phyloP scores from a whole-genome alignment of 2,329 filamentous ascomycete species.

The Venturia carpophila region DNA sequence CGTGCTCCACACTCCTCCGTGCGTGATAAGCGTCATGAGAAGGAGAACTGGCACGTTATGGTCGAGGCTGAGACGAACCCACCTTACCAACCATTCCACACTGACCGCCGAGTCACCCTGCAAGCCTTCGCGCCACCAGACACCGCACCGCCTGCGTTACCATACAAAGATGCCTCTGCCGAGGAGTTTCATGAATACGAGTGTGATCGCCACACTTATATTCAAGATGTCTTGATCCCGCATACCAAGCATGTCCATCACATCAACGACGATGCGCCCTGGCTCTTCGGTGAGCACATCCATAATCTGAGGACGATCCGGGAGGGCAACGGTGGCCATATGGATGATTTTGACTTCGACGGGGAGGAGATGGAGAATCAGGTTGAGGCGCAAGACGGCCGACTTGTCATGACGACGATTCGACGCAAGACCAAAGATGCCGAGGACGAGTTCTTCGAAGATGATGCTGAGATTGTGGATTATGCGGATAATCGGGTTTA shows the following conservation, averaged over 20 bases:
- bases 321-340: constrained; percentile 29
- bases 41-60: constrained; percentile 40
- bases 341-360: constrained; percentile 36
- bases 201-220: not conserved
- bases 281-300: constrained; percentile 48
- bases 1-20: constrained; percentile 9
- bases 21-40: not conserved
- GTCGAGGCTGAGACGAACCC: constrained; percentile 94
- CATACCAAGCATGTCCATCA: constrained; percentile 24
- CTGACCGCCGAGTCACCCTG: constrained; percentile 74
- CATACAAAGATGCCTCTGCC: constrained; percentile 33
- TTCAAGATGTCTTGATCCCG: constrained; percentile 11
- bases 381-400: constrained; percentile 55
- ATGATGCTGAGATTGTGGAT: constrained; percentile 85
- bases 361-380: constrained; percentile 40
- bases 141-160: constrained; percentile 25
- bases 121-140: constrained; percentile 50
- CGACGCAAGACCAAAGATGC: constrained; percentile 56
- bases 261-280: constrained; percentile 30
- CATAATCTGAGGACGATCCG: constrained; percentile 40
- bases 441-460: constrained; percentile 73
- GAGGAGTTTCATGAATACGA: constrained; percentile 15
- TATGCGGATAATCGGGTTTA: constrained; percentile 56
- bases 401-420: constrained; percentile 76
- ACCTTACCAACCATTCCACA: constrained; percentile 93